A percentile compares a stretch with the other conserved stretches of the same genome.
These are phyloP conservation scores for Escallonia rubra DNA, from an alignment of 129 eudicot genomes.

Conservation along the genomic window DNA sequence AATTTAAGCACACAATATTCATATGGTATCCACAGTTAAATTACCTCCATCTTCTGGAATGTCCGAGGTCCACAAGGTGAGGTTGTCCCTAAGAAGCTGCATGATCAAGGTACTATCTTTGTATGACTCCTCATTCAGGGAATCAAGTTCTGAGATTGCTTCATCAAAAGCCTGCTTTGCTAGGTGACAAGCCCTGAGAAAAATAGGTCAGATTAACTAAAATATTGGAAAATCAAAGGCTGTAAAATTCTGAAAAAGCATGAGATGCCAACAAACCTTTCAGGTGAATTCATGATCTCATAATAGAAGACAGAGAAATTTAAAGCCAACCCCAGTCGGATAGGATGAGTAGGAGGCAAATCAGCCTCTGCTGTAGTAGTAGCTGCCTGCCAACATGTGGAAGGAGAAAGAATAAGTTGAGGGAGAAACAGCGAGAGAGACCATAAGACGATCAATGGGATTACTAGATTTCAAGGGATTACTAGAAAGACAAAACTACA, in stretches of 20 bases:
- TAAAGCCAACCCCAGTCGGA: constrained; percentile 57
- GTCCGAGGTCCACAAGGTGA: constrained; percentile 58
- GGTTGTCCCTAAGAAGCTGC: constrained; percentile 57
- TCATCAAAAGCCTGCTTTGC: constrained; percentile 61
- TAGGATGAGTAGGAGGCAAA: constrained; percentile 57
- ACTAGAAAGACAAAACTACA: no score
- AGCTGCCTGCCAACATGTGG: constrained; percentile 38
- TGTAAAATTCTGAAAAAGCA: not conserved
- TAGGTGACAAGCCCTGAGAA: constrained; percentile 42
- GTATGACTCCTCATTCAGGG: constrained; percentile 50
- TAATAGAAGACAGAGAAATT: constrained; percentile 67
- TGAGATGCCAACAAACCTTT: constrained; percentile 30
- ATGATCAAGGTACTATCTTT: constrained; percentile 55
- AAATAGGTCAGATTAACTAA: constrained; percentile 3
- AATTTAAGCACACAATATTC: not conserved
- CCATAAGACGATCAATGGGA: no score
- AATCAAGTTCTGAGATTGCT: constrained; percentile 55
- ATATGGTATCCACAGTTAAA: not conserved
- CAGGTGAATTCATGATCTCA: constrained; percentile 62
- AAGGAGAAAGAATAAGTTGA: not conserved
- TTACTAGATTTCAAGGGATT: no score
- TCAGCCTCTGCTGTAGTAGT: constrained; percentile 52
- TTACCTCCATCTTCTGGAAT: constrained; percentile 50
- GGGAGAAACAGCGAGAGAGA: not conserved
- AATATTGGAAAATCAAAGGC: not conserved